Evolutionary conservation across 208 protist species (phyloP), one percentile per base, ranked within the genome.

Genomic region (Acanthamoeba healyi): DNA sequence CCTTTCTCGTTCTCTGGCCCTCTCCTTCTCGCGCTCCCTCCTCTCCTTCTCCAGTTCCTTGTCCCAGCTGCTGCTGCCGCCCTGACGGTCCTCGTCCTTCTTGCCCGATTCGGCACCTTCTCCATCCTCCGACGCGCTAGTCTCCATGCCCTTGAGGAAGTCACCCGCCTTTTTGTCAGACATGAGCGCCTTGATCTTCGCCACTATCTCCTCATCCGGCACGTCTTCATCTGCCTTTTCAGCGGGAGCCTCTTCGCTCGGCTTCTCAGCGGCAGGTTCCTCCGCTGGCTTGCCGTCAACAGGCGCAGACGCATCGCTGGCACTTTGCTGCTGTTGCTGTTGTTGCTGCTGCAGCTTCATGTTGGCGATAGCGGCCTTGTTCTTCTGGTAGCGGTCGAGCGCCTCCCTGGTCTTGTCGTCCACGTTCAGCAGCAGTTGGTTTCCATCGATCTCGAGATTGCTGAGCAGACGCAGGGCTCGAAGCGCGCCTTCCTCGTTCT

Each of bases 391-490:
- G 36, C 87, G 74, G 54, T 93, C 74, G 0, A 94, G 77, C 51
- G 51, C 61, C 40, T 81, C 87, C 58, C 94, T 94, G 42, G 86
- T 93, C 22, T 74, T 94, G 49, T 96, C 94, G 29, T 95, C 94
- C 58, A 95, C 93, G 22, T 96, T 95, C 12, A 95, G 49, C 17
- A 95, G 26, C 38, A 96, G 36, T 26, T 94, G 87, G 15, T 86
- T 93, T 32, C 92, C 95, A 46, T 95, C 89, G 19, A 95, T 24
- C 44, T 95, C 74, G 4, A 95, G 74, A 56, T 96, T 77, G 46
- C 94, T 95, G 36, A 96, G 44, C 51, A 96, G 15, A 46, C 91
- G 79, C n/a, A 96, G 40, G 29, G 95, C 95, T 72, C 81, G 63
- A 17, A 96, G 63, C 14, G 84, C 94, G n/a, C 95, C 95, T 14